Base-by-base conservation (phyloP, 2,329 filamentous ascomycete genomes). In the Juglanconis juglandina region DNA sequence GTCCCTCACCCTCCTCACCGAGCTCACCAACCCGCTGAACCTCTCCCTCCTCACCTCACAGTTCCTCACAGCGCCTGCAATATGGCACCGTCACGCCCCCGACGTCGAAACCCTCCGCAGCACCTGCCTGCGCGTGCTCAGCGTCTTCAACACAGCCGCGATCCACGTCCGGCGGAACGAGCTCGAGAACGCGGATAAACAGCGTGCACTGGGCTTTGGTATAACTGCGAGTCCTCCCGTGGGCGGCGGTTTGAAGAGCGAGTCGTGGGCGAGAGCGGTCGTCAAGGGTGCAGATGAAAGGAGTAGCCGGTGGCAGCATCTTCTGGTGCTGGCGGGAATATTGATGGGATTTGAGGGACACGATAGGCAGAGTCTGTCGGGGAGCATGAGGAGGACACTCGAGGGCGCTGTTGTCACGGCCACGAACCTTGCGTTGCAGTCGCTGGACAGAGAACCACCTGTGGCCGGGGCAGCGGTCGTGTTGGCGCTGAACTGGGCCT, bases 261-360 rank as follows among this genome's bases (percentile, higher is more conserved):
- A 85, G 53, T 77, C 75, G 30, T 87, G 85, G 84, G 76, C 82
- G 8, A 77, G 79, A 24, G 82, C 82, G 1, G 79, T 87, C 3
- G 79, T 81, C 48, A 81, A 81, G 66, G 85, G 84, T 41, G 78
- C 82, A 9, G 84, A 87, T 57, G 81, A 81, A 37, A 79, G 80
- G 49, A 85, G 85, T 14, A 81, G 80, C 33, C 79, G 91, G 69
- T 96, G 92, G 92, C 88, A 92, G 72, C 92, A 96, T 72, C 75
- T 92, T 35, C 78, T 96, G n/a, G 82, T 93, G 5, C 82, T 96
- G 8, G 87, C 87, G 0, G 93, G 92, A 3, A 77, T 96, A 30
- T 75, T 96, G 60, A 82, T 94, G 70, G 92, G 91, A 8, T 88
- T 93, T 69, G 88, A 90, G 65, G 79, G 82, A 14, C 80, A 84